Conservation (phyloP, 1,139 yeast genomes). For the Chernovozyma aurita region DNA sequence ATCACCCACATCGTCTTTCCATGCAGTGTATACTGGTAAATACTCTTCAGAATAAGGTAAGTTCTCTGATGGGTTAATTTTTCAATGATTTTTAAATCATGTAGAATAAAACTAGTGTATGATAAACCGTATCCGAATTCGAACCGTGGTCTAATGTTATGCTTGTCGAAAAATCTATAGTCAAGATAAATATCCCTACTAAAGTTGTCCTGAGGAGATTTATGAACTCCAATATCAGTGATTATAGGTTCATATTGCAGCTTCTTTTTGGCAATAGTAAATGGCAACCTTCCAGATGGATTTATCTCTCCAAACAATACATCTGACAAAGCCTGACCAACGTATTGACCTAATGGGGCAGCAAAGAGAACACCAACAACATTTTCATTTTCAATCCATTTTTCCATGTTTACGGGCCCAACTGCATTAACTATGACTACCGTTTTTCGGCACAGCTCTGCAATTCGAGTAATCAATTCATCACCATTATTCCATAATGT, state of each 20-base stretch:
- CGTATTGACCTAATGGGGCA: slow-evolving; percentile 56
- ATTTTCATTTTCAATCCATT: slow-evolving; percentile 55
- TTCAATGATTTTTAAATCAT: slow-evolving; percentile 37
- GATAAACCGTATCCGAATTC: slow-evolving; percentile 64
- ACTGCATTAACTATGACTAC: slow-evolving; percentile 55
- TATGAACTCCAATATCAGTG: slow-evolving; percentile 33
- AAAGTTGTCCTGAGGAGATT: slow-evolving; percentile 45
- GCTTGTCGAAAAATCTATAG: slow-evolving; percentile 53
- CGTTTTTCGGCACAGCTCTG: slow-evolving; percentile 48
- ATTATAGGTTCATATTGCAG: slow-evolving; percentile 51
- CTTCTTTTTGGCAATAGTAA: slow-evolving; percentile 54
- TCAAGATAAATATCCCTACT: slow-evolving; percentile 50
- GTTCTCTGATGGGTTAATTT: slow-evolving; percentile 41
- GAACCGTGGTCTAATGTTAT: slow-evolving; percentile 51
- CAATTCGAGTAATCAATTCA: slow-evolving; percentile 44
- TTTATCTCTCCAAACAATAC: slow-evolving; percentile 52
- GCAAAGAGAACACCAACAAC: slow-evolving; percentile 54
- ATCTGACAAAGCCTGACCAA: slow-evolving; percentile 39
- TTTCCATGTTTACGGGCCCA: slow-evolving; percentile 58
- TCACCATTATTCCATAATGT: slow-evolving; percentile 63
- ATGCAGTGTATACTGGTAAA: slow-evolving; percentile 33
- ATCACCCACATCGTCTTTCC: slow-evolving; percentile 48
- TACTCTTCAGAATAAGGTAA: slow-evolving; percentile 49
- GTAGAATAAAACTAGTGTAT: slow-evolving; percentile 44
- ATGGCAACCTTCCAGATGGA: slow-evolving; percentile 62